Conservation (phyloP, 768 basidiomycete species). For the Mrakia gelida region DNA sequence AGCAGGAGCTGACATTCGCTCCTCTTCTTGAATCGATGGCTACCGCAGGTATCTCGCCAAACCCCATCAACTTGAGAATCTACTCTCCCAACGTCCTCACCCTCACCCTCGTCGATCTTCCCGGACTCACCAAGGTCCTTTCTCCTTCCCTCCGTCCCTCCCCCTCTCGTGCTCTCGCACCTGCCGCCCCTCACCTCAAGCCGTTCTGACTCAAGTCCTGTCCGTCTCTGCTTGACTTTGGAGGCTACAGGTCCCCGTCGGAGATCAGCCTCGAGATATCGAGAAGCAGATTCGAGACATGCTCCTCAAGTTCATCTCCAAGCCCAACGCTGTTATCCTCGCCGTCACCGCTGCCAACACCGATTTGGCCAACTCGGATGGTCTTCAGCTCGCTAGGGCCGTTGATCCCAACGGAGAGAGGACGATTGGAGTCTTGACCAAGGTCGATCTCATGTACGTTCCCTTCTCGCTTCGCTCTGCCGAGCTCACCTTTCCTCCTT, state of each 20-base stretch:
- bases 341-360: conserved; percentile 94
- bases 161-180: background rate
- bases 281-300: conserved; percentile 97
- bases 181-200: background rate
- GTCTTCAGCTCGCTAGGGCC: conserved; percentile 89
- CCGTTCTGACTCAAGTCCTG: background rate
- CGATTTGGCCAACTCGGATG: conserved; percentile 98
- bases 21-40: background rate
- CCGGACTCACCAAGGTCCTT: conserved; percentile 63
- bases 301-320: conserved; percentile 90
- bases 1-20: background rate
- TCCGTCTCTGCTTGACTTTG: background rate
- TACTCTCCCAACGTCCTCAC: conserved; percentile 97
- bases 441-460: conserved; percentile 93
- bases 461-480: too few relatives aligned
- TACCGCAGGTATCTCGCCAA: conserved; percentile 76
- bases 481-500: background rate
- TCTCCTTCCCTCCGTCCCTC: background rate
- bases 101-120: conserved; percentile 93
- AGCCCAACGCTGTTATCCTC: conserved; percentile 91
- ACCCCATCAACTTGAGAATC: conserved; percentile 95
- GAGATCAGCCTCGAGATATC: conserved; percentile 94
- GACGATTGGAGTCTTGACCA: conserved; percentile 97
- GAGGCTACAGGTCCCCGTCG: conserved; percentile 71
- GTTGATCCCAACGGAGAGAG: conserved; percentile 95